Evolutionary conservation across 2,329 filamentous ascomycete genomes (phyloP), one percentile per base, ranked within the genome.

Genomic region (Ustulina deusta): DNA sequence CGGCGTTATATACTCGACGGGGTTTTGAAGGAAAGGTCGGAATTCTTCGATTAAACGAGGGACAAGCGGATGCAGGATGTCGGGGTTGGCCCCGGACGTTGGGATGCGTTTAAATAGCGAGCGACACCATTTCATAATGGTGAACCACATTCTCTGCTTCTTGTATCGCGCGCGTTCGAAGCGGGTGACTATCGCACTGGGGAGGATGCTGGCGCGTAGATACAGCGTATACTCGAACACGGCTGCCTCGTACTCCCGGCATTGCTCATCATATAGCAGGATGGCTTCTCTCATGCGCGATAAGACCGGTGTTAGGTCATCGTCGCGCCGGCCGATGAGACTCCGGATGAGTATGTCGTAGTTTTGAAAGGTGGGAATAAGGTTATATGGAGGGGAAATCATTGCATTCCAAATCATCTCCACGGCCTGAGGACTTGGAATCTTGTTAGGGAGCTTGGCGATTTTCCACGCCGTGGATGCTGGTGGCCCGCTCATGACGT

Each of bases 361-460:
- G 0, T 91, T 86, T 15, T 84, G 79, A 66, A 92, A 83, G 0
- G 81, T 86, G 0, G 90, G 89, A 7, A 79, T 71, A 55, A 90
- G 76, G 63, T 84, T 83, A 79, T 89, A 87, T 0, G 87, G 87
- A n/a, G 80, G 76, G 3, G 83, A 81, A 0, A 81, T 87, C 86
- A 93, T 91, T 22, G 83, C 83, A 0, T 85, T 66, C 83, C 86
- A 92, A 22, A 93, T 76, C 5, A 81, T 76, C 44, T 82, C 75
- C 4, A 91, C 78, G n/a, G 85, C 81, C 2, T 79, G 69, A 2
- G 74, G 54, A 0, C 81, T 76, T 7, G 89, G 68, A 62, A 79
- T 32, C 52, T 79, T 78, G 48, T 74, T 69, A 1, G 60, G 32
- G 48, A 79, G 76, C 1, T 75, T 74, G 22, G 79, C 74, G 1